A percentile compares a stretch with the other conserved stretches of the same genome.
These are phyloP conservation scores for Zygnema circumcarinatum DNA, from an alignment of 139 green algal genomes.

Conservation along the genomic window DNA sequence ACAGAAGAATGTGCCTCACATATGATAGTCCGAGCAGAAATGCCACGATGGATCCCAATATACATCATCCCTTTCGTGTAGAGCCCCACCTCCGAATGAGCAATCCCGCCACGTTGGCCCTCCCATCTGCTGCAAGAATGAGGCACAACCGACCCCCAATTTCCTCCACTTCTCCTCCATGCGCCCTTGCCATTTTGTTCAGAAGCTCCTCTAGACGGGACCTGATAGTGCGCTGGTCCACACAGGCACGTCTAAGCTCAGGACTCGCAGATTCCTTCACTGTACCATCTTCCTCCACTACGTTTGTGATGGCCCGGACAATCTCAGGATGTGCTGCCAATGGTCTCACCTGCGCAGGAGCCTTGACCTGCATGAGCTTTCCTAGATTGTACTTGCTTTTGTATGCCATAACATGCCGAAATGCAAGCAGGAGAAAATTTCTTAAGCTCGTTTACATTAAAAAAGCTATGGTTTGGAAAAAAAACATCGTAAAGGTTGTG, in stretches of 20 bases:
- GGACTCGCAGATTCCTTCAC: conserved; percentile 23
- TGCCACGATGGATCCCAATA: background rate
- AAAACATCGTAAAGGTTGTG: background rate
- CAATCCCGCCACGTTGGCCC: background rate
- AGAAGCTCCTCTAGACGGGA: conserved; percentile 10
- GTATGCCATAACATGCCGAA: background rate
- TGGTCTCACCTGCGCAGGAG: background rate
- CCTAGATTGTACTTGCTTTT: too few species aligned
- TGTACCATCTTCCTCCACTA: conserved; percentile 23
- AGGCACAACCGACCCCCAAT: conserved; percentile 9
- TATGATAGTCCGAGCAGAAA: too few species aligned
- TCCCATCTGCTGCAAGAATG: background rate
- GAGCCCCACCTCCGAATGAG: background rate
- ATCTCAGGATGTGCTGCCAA: background rate
- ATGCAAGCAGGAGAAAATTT: background rate
- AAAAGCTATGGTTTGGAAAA: background rate
- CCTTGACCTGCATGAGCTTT: too few species aligned
- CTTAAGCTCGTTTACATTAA: background rate
- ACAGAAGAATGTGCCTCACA: background rate
- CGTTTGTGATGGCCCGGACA: background rate
- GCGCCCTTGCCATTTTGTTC: background rate
- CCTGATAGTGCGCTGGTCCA: background rate
- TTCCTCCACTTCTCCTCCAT: background rate
- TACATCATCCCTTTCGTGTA: background rate
- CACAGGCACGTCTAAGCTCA: conserved; percentile 6